Evolutionary conservation across 1,284 basidiomycete species (phyloP), one percentile per base, ranked within the genome.

Genomic region (Sanghuangporus sanghuang): DNA sequence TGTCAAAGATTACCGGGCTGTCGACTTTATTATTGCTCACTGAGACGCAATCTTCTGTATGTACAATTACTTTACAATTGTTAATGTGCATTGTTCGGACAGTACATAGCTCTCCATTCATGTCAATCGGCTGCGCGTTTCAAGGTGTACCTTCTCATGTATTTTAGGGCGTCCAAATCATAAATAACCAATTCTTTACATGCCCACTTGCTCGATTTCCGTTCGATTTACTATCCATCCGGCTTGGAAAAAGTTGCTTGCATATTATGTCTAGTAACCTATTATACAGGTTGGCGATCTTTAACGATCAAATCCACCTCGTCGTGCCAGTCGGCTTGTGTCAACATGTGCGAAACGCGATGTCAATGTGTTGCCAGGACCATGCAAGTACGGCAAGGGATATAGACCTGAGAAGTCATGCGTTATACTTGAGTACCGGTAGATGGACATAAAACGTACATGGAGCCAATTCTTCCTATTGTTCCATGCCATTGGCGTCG

Each of bases 401-500:
- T 79, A 71, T 95, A 95, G 14, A 94, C 85, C 91, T 92, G 72
- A 14, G 68, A 49, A 64, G 36, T 40, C 38, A 59, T 65, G 61
- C 54, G 38, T 53, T 14, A 14, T 27, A 12, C 18, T 21, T 38
- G 23, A 1, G 61, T 39, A 6, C 3, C 57, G 65, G 46, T 57
- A 16, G 21, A 63, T 53, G 39, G 79, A 67, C 35, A 49, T 21
- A 16, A 50, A 18, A 39, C 53, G n/a, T 67, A 92, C 94, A 82
- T 96, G 92, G 64, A 90, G 71, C 80, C 85, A 98, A 74, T 98
- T 98, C 73, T 85, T 89, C 69, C 96, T 83, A 5, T 84, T 85
- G 73, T 98, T 95, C 96, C 96, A 99, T 71, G 88, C 90, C 81
- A 94, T 77, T 2, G 90, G 85, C 36, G 91, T 93, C 14, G 96